Percentiles rank a stretch among this genome's conserved stretches.
These are phyloP conservation scores for Microcos paniculata DNA, from an alignment of 345 rosid genomes.

Conservation along the genomic window DNA sequence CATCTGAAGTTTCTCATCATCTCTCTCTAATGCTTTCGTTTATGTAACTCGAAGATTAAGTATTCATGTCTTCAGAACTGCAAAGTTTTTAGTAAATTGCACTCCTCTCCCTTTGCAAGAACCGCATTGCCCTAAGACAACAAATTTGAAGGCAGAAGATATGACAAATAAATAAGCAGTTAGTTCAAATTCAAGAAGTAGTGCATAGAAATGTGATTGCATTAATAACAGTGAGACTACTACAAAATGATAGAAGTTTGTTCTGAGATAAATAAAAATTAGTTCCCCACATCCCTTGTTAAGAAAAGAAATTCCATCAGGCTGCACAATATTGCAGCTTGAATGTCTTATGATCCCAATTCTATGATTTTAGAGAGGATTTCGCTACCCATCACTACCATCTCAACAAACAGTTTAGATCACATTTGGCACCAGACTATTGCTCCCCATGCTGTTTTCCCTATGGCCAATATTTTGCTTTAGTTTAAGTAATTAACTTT, in stretches of 20 bases:
- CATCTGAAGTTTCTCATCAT: not conserved
- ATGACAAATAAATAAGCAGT: not conserved
- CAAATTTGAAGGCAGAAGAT: not conserved
- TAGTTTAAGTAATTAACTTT: not conserved
- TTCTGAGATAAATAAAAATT: not conserved
- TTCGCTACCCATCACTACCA: not conserved
- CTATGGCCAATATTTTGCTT: not conserved
- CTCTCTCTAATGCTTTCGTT: not conserved
- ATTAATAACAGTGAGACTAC: not conserved
- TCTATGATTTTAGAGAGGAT: not conserved
- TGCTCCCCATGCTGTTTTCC: not conserved
- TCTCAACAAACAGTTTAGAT: not conserved
- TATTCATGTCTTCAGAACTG: not conserved
- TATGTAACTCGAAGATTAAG: not conserved
- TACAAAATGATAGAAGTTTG: not conserved
- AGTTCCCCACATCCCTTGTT: not conserved
- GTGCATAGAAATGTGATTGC: not conserved
- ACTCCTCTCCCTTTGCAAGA: slow-evolving; percentile 4
- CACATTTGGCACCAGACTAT: not conserved
- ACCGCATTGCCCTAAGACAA: not conserved
- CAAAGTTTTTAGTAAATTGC: not conserved
- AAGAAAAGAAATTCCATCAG: not conserved
- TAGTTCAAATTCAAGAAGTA: not conserved
- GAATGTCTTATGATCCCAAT: not conserved
- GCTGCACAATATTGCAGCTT: not conserved